Conservation (phyloP, 176 grass and related monocot genomes). For the Alopecurus myosuroides region DNA sequence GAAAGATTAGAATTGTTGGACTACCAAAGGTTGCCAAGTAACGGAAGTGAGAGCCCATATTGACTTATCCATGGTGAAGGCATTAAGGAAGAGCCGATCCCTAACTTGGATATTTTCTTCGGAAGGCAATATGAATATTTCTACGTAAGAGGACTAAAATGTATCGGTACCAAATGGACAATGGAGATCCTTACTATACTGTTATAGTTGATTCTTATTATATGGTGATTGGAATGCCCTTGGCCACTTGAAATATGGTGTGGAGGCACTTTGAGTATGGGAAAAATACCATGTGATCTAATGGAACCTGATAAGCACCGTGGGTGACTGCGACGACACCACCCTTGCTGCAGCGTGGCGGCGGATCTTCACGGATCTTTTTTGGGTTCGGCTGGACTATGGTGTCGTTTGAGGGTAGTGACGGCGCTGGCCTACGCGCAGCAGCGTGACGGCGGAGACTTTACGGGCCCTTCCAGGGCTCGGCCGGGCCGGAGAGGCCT, state of each 20-base stretch:
- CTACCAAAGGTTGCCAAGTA: slow-evolving; percentile 51
- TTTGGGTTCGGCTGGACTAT: too few relatives aligned
- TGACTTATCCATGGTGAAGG: slow-evolving; percentile 71
- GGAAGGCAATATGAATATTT: slow-evolving; percentile 90
- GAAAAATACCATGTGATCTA: slow-evolving; percentile 81
- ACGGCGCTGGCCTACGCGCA: too few relatives aligned
- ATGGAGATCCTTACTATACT: too few relatives aligned
- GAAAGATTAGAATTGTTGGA: slow-evolving; percentile 81
- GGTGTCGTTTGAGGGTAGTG: too few relatives aligned
- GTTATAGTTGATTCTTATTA: slow-evolving; percentile 85
- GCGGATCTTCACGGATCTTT: too few relatives aligned
- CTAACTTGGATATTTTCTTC: slow-evolving; percentile 89
- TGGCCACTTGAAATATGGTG: slow-evolving; percentile 64
- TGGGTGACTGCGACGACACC: too few relatives aligned
- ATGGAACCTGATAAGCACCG: slow-evolving; percentile 66
- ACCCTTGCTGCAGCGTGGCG: too few relatives aligned
- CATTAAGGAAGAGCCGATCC: slow-evolving; percentile 52
- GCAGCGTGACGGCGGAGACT: too few relatives aligned
- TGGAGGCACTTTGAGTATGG: slow-evolving; percentile 89
- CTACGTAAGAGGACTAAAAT: slow-evolving; percentile 81
- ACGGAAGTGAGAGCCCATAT: slow-evolving; percentile 68
- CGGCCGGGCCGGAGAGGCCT: too few relatives aligned
- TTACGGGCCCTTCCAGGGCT: too few relatives aligned
- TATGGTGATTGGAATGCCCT: slow-evolving; percentile 87
- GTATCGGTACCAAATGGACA: too few relatives aligned